Percentiles rank a stretch among this genome's conserved stretches.
phyloP scores from a whole-genome alignment of 257 asterid species.

The Scutellaria galericulata region DNA sequence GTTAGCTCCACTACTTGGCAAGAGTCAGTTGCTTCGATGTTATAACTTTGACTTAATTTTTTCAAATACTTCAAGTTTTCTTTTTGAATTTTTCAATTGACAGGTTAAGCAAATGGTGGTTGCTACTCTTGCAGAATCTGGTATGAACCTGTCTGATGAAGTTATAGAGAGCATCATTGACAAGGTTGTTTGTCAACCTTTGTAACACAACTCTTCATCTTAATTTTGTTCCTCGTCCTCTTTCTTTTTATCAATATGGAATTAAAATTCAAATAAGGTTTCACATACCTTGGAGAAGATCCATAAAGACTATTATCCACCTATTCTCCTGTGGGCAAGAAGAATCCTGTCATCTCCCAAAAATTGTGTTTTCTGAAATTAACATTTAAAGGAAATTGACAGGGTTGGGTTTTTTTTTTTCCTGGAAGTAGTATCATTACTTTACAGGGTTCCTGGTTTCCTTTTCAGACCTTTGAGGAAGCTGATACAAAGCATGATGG shows the following conservation, averaged over 20 bases:
- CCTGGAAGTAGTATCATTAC: constrained; percentile 5
- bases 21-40: constrained; percentile 17
- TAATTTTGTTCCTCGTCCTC: neutral
- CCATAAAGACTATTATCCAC: too few species aligned
- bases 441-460: constrained; percentile 20
- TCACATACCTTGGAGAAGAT: too few species aligned
- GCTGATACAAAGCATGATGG: constrained; percentile 98
- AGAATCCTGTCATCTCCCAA: too few species aligned
- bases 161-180: constrained; percentile 96
- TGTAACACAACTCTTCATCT: neutral
- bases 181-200: constrained; percentile 59
- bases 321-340: neutral
- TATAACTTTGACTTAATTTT: neutral
- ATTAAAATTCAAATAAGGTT: too few species aligned
- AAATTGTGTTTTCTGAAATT: neutral
- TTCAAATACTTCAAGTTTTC: neutral
- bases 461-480: constrained; percentile 89
- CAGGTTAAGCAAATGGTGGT: constrained; percentile 99
- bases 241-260: too few species aligned
- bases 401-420: neutral
- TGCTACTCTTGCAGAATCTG: constrained; percentile 97
- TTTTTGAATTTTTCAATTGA: constrained; percentile 22
- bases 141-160: constrained; percentile 96
- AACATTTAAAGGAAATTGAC: neutral
- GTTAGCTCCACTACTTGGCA: too few species aligned